Conservation (phyloP, 1,284 basidiomycete genomes). For the Veloboletus limbatus region DNA sequence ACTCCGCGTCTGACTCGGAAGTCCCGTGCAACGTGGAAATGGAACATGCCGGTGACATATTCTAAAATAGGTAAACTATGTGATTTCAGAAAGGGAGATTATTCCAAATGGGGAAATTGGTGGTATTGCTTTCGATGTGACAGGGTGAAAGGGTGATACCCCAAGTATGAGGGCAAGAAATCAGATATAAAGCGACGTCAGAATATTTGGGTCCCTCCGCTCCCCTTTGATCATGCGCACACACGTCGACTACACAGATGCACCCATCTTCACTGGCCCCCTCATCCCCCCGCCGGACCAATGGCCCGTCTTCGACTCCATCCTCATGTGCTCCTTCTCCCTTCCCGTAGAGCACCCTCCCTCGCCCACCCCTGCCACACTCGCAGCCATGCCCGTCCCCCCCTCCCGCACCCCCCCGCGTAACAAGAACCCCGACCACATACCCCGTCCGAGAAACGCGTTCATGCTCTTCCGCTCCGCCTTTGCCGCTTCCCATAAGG, state of each 20-base stretch:
- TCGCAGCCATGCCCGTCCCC: constrained; percentile 31
- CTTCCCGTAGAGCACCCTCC: constrained; percentile 4
- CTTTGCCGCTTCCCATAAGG: constrained; percentile 50
- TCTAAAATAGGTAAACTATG: constrained; percentile 13
- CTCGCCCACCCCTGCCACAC: constrained; percentile 18
- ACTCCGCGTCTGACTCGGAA: constrained; percentile 1
- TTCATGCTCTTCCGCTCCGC: constrained; percentile 85
- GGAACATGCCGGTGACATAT: constrained; percentile 18
- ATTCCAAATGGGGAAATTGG: constrained; percentile 15
- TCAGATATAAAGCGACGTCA: constrained; percentile 25
- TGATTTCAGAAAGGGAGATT: constrained; percentile 30
- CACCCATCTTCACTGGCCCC: constrained; percentile 3
- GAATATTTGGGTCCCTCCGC: not conserved
- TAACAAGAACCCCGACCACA: constrained; percentile 36
- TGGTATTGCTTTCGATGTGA: constrained; percentile 24
- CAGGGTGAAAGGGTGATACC: constrained; percentile 18
- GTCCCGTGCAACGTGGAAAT: constrained; percentile 21
- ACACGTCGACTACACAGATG: constrained; percentile 7
- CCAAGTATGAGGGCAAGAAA: not conserved
- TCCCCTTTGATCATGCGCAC: constrained; percentile 9
- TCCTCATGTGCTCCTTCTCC: constrained; percentile 8
- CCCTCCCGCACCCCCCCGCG: constrained; percentile 27
- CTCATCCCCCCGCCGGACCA: constrained; percentile 21
- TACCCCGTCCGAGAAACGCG: constrained; percentile 78
- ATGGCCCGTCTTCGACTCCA: constrained; percentile 28